A percentile compares a stretch with the other conserved stretches of the same genome.
phyloP scores from a whole-genome alignment of 257 asterid genomes.

The Solanum gandarillasii region DNA sequence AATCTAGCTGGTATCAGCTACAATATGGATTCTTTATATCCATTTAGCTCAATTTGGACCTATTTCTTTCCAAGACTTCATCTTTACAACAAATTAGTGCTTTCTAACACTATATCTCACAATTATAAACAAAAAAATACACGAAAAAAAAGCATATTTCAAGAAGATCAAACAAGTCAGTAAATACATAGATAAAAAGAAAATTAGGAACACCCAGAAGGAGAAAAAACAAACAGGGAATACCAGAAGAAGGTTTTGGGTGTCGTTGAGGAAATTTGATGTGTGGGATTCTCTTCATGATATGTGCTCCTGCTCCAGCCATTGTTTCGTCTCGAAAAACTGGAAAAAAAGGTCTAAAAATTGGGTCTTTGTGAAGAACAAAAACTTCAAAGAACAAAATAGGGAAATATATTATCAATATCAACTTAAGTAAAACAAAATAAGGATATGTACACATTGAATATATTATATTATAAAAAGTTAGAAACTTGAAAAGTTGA shows the following conservation, averaged over 20 bases:
- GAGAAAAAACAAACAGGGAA: not conserved
- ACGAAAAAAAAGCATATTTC: not conserved
- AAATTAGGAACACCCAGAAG: not conserved
- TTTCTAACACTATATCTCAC: not conserved
- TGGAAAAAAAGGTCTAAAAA: not conserved
- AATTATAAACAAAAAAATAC: not conserved
- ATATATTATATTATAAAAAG: too few relatives aligned
- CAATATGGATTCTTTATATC: not conserved
- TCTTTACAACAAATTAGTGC: not conserved
- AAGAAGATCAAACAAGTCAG: not conserved
- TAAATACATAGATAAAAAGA: not conserved
- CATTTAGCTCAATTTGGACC: not conserved
- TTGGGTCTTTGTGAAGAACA: not conserved
- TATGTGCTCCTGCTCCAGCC: not conserved
- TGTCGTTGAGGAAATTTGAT: not conserved
- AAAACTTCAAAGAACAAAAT: not conserved
- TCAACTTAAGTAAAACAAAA: not conserved
- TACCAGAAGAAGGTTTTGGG: not conserved
- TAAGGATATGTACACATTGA: not conserved
- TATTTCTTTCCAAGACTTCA: not conserved
- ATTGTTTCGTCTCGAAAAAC: not conserved
- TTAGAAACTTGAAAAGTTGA: not conserved
- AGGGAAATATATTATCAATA: not conserved
- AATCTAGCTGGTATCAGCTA: not conserved
- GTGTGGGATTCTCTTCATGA: not conserved